Percentiles rank a stretch among this genome's conserved stretches.
Evolutionary conservation across 1,139 yeast genomes (phyloP).

Genomic region (Saccharomyces pastorianus): DNA sequence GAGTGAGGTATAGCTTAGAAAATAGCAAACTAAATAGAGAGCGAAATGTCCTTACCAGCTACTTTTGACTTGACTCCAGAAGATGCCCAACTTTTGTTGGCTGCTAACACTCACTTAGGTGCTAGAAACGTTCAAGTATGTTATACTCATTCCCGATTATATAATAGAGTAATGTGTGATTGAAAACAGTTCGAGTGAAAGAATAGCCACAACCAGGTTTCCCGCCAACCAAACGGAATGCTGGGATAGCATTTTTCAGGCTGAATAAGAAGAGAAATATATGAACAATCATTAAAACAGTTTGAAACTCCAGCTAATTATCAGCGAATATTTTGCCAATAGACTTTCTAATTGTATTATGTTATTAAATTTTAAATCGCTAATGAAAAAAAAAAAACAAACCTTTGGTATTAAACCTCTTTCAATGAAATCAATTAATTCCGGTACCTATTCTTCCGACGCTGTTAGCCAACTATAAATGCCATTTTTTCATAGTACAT

Average conservation of each 20-base stretch:
- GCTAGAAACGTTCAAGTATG: constrained; percentile 98
- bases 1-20: background rate
- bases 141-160: constrained; percentile 17
- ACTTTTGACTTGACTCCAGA: constrained; percentile 90
- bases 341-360: background rate
- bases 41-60: constrained; percentile 75
- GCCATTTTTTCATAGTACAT: background rate
- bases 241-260: background rate
- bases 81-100: constrained; percentile 98
- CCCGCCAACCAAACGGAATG: background rate
- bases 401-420: background rate
- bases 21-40: constrained; percentile 20
- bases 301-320: background rate
- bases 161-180: background rate
- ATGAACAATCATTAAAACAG: background rate
- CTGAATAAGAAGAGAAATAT: background rate
- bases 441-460: background rate
- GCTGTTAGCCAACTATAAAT: background rate
- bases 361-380: background rate
- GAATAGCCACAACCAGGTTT: background rate
- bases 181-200: background rate
- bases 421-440: background rate
- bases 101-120: constrained; percentile 99
- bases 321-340: background rate
- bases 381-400: background rate